Percentiles rank a stretch among this genome's conserved stretches.
Conservation (phyloP, 83 land plant species). For the Isoetes engelmannii region DNA sequence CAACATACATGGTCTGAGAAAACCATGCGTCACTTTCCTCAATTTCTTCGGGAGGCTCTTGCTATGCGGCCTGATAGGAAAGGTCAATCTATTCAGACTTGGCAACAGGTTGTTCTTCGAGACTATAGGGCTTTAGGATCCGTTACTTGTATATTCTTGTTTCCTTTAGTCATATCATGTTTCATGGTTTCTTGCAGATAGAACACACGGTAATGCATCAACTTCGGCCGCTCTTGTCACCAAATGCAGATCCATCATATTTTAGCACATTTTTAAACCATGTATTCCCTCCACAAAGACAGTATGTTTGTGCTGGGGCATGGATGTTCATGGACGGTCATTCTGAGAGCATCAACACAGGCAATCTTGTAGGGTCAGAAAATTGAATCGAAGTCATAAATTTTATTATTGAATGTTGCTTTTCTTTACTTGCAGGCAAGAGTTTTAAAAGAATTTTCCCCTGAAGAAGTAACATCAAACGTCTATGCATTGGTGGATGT, state of each 20-base stretch:
- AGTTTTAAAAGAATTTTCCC: conserved; percentile 86
- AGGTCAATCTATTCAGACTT: conserved; percentile 67
- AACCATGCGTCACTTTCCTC: conserved; percentile 81
- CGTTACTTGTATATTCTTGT: not conserved
- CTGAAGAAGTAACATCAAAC: conserved; percentile 97
- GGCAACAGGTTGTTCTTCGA: conserved; percentile 71
- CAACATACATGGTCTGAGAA: conserved; percentile 98
- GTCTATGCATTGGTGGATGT: conserved; percentile 97
- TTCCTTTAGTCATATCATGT: not conserved
- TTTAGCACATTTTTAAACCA: conserved; percentile 57
- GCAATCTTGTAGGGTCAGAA: conserved; percentile 50
- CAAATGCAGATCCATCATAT: conserved; percentile 65
- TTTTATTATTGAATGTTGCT: conserved; percentile 5
- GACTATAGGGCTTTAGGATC: not conserved
- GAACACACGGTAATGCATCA: conserved; percentile 85
- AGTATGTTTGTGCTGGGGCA: conserved; percentile 94
- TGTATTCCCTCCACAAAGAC: conserved; percentile 85
- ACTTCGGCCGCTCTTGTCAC: conserved; percentile 68
- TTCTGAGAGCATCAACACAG: conserved; percentile 71
- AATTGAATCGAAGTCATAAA: not conserved
- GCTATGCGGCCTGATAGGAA: conserved; percentile 59
- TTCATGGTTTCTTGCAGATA: conserved; percentile 43
- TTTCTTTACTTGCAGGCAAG: conserved; percentile 47
- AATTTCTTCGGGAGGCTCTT: conserved; percentile 61
- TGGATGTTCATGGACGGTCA: conserved; percentile 92